Conservation (phyloP, 2,329 filamentous ascomycete species). For the Colletotrichum kahawae region DNA sequence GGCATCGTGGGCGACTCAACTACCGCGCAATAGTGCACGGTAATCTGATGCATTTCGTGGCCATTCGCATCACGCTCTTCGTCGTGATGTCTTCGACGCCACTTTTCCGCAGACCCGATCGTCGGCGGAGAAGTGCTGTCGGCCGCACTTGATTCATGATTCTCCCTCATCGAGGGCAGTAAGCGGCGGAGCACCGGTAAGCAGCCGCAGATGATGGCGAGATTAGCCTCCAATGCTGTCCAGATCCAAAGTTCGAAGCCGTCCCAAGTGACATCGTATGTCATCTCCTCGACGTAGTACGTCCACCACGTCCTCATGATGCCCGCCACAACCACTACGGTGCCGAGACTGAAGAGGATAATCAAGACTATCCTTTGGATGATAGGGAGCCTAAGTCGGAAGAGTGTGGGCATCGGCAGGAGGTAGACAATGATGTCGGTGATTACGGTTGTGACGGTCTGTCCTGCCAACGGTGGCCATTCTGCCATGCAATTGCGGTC, state of each 20-base stretch:
- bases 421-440: conserved; percentile 41
- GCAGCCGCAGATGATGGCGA: conserved; percentile 46
- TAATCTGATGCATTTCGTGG: neutral
- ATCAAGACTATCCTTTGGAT: conserved; percentile 39
- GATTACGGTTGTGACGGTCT: conserved; percentile 35
- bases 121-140: neutral
- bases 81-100: neutral
- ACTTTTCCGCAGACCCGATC: neutral
- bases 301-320: conserved; percentile 42
- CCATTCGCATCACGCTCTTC: neutral
- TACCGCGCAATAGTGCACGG: neutral
- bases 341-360: conserved; percentile 40
- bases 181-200: neutral
- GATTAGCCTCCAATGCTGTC: conserved; percentile 45
- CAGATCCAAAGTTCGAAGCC: conserved; percentile 46
- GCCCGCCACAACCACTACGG: conserved; percentile 40
- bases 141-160: neutral
- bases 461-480: conserved; percentile 28
- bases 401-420: conserved; percentile 40
- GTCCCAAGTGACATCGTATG: conserved; percentile 46
- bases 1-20: neutral
- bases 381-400: conserved; percentile 33
- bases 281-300: conserved; percentile 28
- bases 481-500: conserved; percentile 34
- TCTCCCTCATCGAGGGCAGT: neutral